Percentiles rank a stretch among this genome's conserved stretches.
These are phyloP conservation scores for sorghum (Sorghum bicolor) DNA, from an alignment of 176 grass and related monocot species.

Conservation along the genomic window Sorghum_bicolor_NCBIv3 NC_012878.2:9651001-9651500, in stretches of 20 bases:
- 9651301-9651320: not conserved
- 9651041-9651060: not conserved
- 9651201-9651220: not conserved
- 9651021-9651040: not conserved
- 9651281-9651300: not conserved
- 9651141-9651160: no score
- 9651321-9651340: not conserved
- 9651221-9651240: not conserved
- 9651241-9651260: not conserved
- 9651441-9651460: no score
- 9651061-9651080: not conserved
- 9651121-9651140: no score
- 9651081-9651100: no score
- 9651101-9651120: not conserved
- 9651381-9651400: no score
- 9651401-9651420: no score
- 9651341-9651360: not conserved
- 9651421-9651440: no score
- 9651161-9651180: not conserved
- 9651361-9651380: not conserved
- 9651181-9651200: not conserved
- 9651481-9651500: no score
- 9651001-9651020: not conserved
- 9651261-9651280: not conserved
- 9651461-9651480: no score